Evolutionary conservation across 805 yeast species (phyloP).

Genomic region (Komagataella phaffii): DNA sequence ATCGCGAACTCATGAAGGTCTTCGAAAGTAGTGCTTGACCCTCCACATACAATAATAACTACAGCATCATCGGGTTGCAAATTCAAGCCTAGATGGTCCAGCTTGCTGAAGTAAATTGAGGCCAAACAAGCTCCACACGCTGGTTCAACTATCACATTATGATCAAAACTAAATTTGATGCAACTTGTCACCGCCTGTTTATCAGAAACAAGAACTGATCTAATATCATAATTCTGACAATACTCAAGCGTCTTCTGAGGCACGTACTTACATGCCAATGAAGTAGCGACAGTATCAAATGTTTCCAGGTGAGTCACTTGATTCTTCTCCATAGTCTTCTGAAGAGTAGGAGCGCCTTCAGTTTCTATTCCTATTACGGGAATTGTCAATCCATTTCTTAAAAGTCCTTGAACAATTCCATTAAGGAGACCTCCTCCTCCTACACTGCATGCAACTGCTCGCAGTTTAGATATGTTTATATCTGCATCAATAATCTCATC

Average conservation of each 20-base stretch:
- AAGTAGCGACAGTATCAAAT: constrained; percentile 43
- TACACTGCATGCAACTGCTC: constrained; percentile 37
- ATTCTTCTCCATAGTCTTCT: constrained; percentile 32
- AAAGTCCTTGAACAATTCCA: constrained; percentile 33
- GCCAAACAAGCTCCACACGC: constrained; percentile 65
- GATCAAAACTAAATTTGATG: constrained; percentile 33
- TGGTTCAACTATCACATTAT: constrained; percentile 45
- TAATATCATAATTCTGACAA: constrained; percentile 25
- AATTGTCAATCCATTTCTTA: constrained; percentile 18
- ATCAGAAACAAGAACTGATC: constrained; percentile 34
- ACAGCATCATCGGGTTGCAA: constrained; percentile 30
- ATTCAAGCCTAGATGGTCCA: constrained; percentile 14
- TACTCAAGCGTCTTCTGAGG: constrained; percentile 34
- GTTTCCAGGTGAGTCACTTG: constrained; percentile 25
- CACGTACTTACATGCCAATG: constrained; percentile 49
- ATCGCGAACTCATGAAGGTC: neutral
- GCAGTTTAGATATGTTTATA: constrained; percentile 14
- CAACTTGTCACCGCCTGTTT: constrained; percentile 41
- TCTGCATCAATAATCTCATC: constrained; percentile 25
- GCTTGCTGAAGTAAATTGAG: constrained; percentile 26
- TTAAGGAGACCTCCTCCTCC: constrained; percentile 49
- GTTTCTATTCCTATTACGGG: constrained; percentile 45
- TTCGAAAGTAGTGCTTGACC: constrained; percentile 8
- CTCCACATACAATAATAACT: constrained; percentile 49
- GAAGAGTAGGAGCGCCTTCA: constrained; percentile 45